Percentiles rank a stretch among this genome's conserved stretches.
These are phyloP conservation scores for Sarcomyxa edulis DNA, from an alignment of 768 basidiomycete species.

Conservation along the genomic window DNA sequence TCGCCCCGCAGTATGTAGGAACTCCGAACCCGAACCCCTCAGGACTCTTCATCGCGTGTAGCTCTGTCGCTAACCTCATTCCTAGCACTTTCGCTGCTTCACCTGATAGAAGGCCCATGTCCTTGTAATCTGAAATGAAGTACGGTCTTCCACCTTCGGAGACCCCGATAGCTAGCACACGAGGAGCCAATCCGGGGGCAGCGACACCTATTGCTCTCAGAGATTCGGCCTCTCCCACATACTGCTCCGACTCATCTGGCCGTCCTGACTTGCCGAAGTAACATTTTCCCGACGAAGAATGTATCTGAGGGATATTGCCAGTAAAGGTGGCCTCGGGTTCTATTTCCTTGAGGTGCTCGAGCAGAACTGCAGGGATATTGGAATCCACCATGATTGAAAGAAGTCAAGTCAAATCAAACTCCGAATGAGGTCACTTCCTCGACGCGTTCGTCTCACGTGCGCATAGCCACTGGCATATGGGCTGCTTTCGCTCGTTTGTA, in stretches of 20 bases:
- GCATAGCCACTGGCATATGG: too few relatives aligned
- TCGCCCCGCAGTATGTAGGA: conserved; percentile 75
- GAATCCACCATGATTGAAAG: conserved; percentile 8
- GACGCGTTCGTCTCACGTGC: too few relatives aligned
- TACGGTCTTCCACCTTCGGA: conserved; percentile 41
- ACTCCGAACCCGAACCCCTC: conserved; percentile 65
- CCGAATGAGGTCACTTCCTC: too few relatives aligned
- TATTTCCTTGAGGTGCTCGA: conserved; percentile 38
- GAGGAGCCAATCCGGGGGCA: conserved; percentile 66
- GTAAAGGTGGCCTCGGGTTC: conserved; percentile 49
- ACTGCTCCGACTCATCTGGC: conserved; percentile 55
- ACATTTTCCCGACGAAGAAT: conserved; percentile 47
- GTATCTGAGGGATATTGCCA: conserved; percentile 38
- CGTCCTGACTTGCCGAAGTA: conserved; percentile 65
- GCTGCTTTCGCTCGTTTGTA: too few relatives aligned
- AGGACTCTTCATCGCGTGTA: conserved; percentile 51
- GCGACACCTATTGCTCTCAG: conserved; percentile 56
- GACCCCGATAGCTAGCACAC: conserved; percentile 44
- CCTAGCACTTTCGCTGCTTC: conserved; percentile 47
- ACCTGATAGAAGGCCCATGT: conserved; percentile 41
- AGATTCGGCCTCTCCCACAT: conserved; percentile 62
- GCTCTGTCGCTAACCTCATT: conserved; percentile 56
- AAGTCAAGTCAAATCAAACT: conserved; percentile 1
- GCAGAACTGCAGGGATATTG: conserved; percentile 25
- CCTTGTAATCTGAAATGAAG: conserved; percentile 74